Base-by-base conservation (phyloP, 768 basidiomycete species). In the Rhodotorula babjevae region DNA sequence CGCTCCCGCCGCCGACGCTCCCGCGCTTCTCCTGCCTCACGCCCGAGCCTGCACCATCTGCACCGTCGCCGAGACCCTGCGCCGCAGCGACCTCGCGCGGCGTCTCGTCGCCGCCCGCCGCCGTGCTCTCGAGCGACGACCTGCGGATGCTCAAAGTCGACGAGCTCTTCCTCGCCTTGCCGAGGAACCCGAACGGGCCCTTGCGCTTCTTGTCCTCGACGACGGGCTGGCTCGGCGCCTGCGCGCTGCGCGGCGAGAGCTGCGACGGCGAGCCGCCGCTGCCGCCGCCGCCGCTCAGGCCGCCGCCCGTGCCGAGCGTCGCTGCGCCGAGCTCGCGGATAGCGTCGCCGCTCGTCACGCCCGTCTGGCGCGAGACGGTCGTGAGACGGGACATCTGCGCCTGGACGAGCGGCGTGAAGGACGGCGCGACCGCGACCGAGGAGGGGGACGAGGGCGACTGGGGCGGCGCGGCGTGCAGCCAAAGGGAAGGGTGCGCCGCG, bases 371-470 rank as follows among this genome's bases (percentile, higher is more conserved):
- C 29, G 29, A 31, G n/a, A 21, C n/a, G 16, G 29, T 29, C 29
- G 18, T 19, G 53, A 64, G 52, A 10, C 63, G 52, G 14, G 27
- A 19, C 9, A 50, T 64, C 21, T 64, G 63, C 12, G 63, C 63
- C 52, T 64, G 63, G 27, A 64, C 52, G 16, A 21, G n/a, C 2
- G 63, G 53, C 11, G 53, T 55, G 63, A 55, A 64, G 33, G 8
- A 23, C 49, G 47, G 57, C 36, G 31, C 27, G 49, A 12, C 23
- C n/a, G 29, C 10, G 40, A 11, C 12, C 12, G 33, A 49, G 33
- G 10, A 47, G 23, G 16, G 1, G n/a, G 16, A 10, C 21, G 33
- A 33, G 33, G 31, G 21, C 12, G 10, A 23, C 4, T 23, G 47
- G 15, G 47, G 47, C 47, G 47, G 2, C 15, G 47, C 47, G 15